Conservation (phyloP, 345 rosid species). For the Raphanus sativus region DNA sequence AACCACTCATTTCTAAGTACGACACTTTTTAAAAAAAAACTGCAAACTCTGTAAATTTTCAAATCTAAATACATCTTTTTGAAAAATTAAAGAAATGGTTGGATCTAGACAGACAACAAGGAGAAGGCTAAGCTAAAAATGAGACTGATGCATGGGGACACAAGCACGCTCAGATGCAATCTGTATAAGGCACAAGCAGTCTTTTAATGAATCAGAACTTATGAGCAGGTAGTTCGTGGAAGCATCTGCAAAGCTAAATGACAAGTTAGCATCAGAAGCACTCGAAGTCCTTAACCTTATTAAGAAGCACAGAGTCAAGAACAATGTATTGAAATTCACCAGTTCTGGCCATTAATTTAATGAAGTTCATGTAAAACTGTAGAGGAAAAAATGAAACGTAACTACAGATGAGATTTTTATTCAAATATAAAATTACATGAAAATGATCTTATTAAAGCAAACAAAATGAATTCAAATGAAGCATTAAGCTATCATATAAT, state of each 20-base stretch:
- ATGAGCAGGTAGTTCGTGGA: too few species aligned
- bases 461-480: background rate
- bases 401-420: background rate
- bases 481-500: background rate
- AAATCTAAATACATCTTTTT: background rate
- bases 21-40: too few species aligned
- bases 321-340: conserved; percentile 12
- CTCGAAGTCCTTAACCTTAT: conserved; percentile 61
- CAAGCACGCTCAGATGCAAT: too few species aligned
- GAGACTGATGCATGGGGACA: too few species aligned
- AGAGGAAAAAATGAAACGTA: background rate
- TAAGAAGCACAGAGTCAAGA: conserved; percentile 50
- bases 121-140: too few species aligned
- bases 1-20: background rate
- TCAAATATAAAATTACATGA: background rate
- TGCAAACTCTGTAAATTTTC: background rate
- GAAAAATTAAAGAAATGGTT: background rate
- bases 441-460: background rate
- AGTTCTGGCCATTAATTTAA: too few species aligned
- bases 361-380: background rate
- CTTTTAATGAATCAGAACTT: too few species aligned
- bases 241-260: conserved; percentile 67
- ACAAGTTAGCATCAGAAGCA: conserved; percentile 49
- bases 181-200: conserved; percentile 32
- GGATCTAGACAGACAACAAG: too few species aligned